phyloP scores from a whole-genome alignment of 73 alveolate species.

The Paramecium pentaurelia region DNA sequence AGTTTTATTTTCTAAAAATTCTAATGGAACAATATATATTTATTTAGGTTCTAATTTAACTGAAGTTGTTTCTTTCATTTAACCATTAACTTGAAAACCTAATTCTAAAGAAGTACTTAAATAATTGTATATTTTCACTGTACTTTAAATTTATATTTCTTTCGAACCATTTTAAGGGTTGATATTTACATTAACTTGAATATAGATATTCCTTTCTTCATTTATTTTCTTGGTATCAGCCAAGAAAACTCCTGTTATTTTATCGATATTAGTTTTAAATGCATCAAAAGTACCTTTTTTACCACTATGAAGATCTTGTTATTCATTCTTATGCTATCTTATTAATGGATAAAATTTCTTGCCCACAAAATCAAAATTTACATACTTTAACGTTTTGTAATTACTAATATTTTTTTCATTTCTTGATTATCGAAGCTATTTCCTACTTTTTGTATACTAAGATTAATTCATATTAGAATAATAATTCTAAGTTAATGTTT shows the following conservation, averaged over 20 bases:
- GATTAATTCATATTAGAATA: neutral
- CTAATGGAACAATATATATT: slow-evolving; percentile 50
- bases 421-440: neutral
- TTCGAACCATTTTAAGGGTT: slow-evolving; percentile 60
- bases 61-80: slow-evolving; percentile 29
- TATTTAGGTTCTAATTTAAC: slow-evolving; percentile 2
- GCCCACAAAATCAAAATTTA: slow-evolving; percentile 40
- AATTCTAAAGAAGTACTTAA: slow-evolving; percentile 32
- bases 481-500: neutral
- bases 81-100: slow-evolving; percentile 42
- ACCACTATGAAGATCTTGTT: neutral
- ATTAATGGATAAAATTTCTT: slow-evolving; percentile 13
- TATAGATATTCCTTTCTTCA: slow-evolving; percentile 30
- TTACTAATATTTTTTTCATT: slow-evolving; percentile 7
- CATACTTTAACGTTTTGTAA: slow-evolving; percentile 5
- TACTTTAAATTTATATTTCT: slow-evolving; percentile 41
- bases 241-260: neutral
- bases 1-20: slow-evolving; percentile 34
- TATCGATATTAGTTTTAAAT: neutral
- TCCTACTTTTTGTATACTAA: neutral
- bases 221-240: neutral
- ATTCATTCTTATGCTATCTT: slow-evolving; percentile 20
- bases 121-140: slow-evolving; percentile 54
- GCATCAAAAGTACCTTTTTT: slow-evolving; percentile 25
- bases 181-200: slow-evolving; percentile 35